These are phyloP conservation scores for Thalassiosira hispida DNA, from an alignment of 352 stramenopile species.

Conservation along the genomic window DNA sequence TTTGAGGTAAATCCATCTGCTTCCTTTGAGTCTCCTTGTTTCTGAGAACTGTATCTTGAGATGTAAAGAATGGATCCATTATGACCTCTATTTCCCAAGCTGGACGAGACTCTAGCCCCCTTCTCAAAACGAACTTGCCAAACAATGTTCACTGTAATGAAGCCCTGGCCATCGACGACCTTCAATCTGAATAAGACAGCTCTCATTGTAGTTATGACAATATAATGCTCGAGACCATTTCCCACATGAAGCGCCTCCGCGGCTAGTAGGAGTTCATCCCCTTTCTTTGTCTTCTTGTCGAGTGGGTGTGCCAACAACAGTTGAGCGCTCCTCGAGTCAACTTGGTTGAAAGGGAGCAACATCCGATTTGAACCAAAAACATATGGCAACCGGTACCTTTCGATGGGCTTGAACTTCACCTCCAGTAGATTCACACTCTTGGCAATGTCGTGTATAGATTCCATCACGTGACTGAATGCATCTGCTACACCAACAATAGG, in stretches of 20 bases:
- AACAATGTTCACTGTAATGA: constrained; percentile 56
- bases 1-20: constrained; percentile 14
- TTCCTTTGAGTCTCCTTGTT: constrained; percentile 12
- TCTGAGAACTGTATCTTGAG: constrained; percentile 28
- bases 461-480: constrained; percentile 80
- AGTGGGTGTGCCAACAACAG: constrained; percentile 70
- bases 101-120: constrained; percentile 53
- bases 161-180: constrained; percentile 60
- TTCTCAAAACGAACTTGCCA: constrained; percentile 73
- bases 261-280: constrained; percentile 70
- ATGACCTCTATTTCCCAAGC: constrained; percentile 70
- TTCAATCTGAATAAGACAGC: constrained; percentile 79
- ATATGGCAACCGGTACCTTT: constrained; percentile 78
- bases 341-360: constrained; percentile 73
- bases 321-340: constrained; percentile 67
- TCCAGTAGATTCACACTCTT: constrained; percentile 84
- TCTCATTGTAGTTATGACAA: constrained; percentile 76
- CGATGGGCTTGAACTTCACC: constrained; percentile 66
- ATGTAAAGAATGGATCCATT: constrained; percentile 61
- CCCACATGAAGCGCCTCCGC: constrained; percentile 75
- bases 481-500: constrained; percentile 82
- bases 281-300: constrained; percentile 64
- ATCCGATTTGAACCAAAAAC: constrained; percentile 75
- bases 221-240: constrained; percentile 76
- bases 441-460: constrained; percentile 82